Evolutionary conservation across 495 filamentous ascomycete genomes (phyloP), one percentile per base, ranked within the genome.

Genomic region (Podospora tetraspora): DNA sequence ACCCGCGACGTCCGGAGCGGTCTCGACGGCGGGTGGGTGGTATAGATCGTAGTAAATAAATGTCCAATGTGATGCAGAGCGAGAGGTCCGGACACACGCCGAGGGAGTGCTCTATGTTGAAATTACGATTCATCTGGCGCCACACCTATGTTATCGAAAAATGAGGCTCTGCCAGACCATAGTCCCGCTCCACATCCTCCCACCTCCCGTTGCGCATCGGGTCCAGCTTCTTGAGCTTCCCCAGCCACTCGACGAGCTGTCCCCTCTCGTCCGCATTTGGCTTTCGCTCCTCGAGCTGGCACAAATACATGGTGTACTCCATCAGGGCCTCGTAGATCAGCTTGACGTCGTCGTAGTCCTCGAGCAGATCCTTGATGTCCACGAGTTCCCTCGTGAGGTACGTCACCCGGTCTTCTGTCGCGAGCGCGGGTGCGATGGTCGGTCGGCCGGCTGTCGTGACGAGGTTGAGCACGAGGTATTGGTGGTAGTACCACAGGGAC

Each of bases 401-500:
- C 30, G 86, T 79, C 10, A 87, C 73, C 66, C 90, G 84, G 32
- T 94, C 88, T 43, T 86, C 78, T 22, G 79, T 68, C 59, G 84
- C 84, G 57, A 94, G 78, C 68, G 88, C 80, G 3, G 89, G 85
- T 22, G 85, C 82, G 75, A 94, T 88, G 22, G 85, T 86, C n/a
- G 79, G 75, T n/a, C 75, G 71, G 9, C 72, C 73, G 13, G 75
- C 70, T 58, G 66, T 79, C 73, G 64, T 79, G 68, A 77, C 80
- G 63, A 77, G 81, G 79, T 81, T 90, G 76, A 80, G 85, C 79
- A 97, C 88, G 66, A 97, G 76, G 74, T 87, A 94, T 67, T 91
- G 89, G 73, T 98, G 92, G 76, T 98, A 99, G 77, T 93, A 97
- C 96, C 96, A 99, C 16, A 97, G 80, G 11, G 92, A 94, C 72